Evolutionary conservation across 148 eudicot genomes (phyloP).

Genomic region (Rhododendron vialii): DNA sequence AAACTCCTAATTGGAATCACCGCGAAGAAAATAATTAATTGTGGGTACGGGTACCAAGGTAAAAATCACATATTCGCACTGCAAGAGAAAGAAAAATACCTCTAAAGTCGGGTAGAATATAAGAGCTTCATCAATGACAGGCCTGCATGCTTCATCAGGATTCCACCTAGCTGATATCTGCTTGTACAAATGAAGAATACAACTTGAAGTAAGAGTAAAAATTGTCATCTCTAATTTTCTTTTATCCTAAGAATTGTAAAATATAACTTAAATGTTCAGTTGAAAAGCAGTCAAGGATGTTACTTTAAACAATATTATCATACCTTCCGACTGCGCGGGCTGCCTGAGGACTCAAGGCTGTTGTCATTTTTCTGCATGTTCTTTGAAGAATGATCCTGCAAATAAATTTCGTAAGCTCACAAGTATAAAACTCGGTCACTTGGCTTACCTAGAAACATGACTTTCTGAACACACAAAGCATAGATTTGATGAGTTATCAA

Average conservation of each 20-base stretch:
- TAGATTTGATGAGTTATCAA: background rate
- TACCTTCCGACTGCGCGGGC: constrained; percentile 28
- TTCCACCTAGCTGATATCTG: constrained; percentile 56
- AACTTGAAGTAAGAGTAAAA: background rate
- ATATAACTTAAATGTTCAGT: background rate
- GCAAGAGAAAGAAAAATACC: constrained; percentile 25
- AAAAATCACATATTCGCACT: background rate
- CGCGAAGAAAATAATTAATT: background rate
- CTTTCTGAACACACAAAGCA: background rate
- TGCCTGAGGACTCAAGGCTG: constrained; percentile 27
- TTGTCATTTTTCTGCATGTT: constrained; percentile 21
- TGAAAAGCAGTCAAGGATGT: background rate
- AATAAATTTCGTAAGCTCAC: background rate
- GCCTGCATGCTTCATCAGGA: constrained; percentile 46
- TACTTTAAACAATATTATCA: background rate
- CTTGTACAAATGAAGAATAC: constrained; percentile 2
- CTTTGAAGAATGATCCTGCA: constrained; percentile 21
- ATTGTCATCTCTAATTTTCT: background rate
- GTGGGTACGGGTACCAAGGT: background rate
- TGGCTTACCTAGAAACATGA: background rate
- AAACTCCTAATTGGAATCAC: constrained; percentile 39
- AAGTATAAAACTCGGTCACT: background rate
- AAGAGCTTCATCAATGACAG: constrained; percentile 48
- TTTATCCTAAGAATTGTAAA: background rate
- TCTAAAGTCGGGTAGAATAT: constrained; percentile 52